Evolutionary conservation across 1,284 basidiomycete genomes (phyloP).

Genomic region (Flammula alnicola): DNA sequence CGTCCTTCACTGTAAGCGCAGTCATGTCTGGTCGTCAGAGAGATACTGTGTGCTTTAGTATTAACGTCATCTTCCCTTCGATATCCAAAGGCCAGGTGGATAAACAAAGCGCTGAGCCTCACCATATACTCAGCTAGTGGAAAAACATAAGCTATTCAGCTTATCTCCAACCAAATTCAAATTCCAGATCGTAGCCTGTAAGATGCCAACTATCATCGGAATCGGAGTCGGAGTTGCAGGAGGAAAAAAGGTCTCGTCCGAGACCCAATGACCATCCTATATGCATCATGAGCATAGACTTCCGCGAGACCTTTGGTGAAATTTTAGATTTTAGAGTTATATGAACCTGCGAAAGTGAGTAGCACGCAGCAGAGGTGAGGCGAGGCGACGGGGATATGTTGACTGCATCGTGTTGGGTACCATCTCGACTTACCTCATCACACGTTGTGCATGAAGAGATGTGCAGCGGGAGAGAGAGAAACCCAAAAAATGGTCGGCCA

Average conservation of each 20-base stretch:
- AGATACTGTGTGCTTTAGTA: too few species aligned
- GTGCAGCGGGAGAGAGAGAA: neutral
- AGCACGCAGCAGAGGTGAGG: neutral
- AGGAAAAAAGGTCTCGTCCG: conserved; percentile 9
- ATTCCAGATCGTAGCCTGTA: neutral
- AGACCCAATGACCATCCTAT: neutral
- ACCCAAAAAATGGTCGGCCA: neutral
- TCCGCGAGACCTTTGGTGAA: neutral
- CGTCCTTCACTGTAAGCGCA: too few species aligned
- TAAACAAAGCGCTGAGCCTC: too few species aligned
- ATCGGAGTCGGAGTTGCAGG: conserved; percentile 25
- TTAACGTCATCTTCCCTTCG: too few species aligned
- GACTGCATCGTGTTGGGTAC: conserved; percentile 4
- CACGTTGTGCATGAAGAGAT: conserved; percentile 5
- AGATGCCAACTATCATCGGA: conserved; percentile 11
- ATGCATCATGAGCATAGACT: neutral
- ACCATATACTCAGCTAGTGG: neutral
- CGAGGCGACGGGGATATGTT: neutral
- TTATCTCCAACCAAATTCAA: conserved; percentile 1
- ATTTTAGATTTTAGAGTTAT: conserved; percentile 10
- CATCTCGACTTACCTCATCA: neutral
- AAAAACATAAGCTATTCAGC: neutral
- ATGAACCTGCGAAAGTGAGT: neutral
- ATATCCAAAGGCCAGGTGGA: too few species aligned
- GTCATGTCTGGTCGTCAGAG: too few species aligned